These are phyloP conservation scores for Vitis hybrid DNA, from an alignment of 177 flowering plant species.

Conservation along the genomic window DNA sequence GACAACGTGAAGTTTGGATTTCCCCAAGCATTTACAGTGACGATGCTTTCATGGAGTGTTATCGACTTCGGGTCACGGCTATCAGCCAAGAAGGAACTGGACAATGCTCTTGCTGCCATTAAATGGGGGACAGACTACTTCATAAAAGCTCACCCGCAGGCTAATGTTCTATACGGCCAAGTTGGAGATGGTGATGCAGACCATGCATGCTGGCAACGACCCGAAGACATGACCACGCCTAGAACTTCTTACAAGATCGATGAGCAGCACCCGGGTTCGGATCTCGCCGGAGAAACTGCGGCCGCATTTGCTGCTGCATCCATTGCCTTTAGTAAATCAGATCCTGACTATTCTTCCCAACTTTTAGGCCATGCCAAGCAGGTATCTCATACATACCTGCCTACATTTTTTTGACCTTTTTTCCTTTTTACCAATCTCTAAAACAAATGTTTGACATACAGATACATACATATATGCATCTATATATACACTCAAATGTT, in stretches of 20 bases:
- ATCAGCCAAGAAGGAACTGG: constrained; percentile 19
- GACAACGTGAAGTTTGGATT: constrained; percentile 66
- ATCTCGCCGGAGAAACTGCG: constrained; percentile 55
- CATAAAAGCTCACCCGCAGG: constrained; percentile 48
- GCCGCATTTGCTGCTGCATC: constrained; percentile 64
- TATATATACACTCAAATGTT: no score
- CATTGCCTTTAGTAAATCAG: constrained; percentile 20
- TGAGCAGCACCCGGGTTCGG: constrained; percentile 44
- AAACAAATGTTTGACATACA: no score
- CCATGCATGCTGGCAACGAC: constrained; percentile 55
- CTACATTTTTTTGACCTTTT: no score
- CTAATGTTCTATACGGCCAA: constrained; percentile 44
- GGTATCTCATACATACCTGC: constrained; percentile 10
- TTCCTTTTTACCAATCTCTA: no score
- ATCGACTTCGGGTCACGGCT: constrained; percentile 28
- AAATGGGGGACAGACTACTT: constrained; percentile 63
- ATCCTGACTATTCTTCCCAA: constrained; percentile 21
- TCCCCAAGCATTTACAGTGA: constrained; percentile 51
- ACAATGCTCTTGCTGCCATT: constrained; percentile 37
- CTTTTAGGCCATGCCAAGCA: constrained; percentile 39
- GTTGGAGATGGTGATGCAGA: constrained; percentile 52
- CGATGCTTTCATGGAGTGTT: constrained; percentile 54
- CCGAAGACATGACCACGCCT: constrained; percentile 64
- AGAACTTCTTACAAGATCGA: constrained; percentile 35
- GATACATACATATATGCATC: no score